Percentiles rank a stretch among this genome's conserved stretches.
phyloP scores from a whole-genome alignment of 225 moss, liverwort and hornwort genomes.

The Thuidium tamariscinum region DNA sequence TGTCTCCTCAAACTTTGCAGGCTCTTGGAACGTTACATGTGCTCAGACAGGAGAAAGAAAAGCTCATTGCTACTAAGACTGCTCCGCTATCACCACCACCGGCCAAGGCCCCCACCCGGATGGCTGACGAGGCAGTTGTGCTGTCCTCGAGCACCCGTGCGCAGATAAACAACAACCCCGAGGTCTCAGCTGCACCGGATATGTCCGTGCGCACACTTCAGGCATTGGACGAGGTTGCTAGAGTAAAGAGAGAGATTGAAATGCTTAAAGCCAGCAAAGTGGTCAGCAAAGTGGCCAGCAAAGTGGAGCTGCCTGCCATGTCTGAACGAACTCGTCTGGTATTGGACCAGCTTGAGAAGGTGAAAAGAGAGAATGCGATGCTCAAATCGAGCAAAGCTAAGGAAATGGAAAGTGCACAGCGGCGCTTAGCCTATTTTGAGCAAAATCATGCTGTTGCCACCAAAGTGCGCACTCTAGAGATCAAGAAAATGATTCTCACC shows the following conservation, averaged over 20 bases:
- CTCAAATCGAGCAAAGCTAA: slow-evolving; percentile 25
- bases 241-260: slow-evolving; percentile 20
- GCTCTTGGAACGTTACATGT: slow-evolving; percentile 14
- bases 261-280: slow-evolving; percentile 19
- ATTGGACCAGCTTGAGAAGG: slow-evolving; percentile 25
- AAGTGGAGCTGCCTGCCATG: slow-evolving; percentile 4
- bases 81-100: neutral
- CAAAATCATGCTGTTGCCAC: slow-evolving; percentile 31
- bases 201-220: slow-evolving; percentile 20
- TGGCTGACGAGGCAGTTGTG: neutral
- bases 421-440: slow-evolving; percentile 39
- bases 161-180: slow-evolving; percentile 5
- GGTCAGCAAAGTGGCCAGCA: slow-evolving; percentile 25
- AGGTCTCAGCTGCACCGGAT: slow-evolving; percentile 1
- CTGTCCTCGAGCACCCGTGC: slow-evolving; percentile 14
- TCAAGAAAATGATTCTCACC: slow-evolving; percentile 64
- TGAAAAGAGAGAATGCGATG: slow-evolving; percentile 31
- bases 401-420: slow-evolving; percentile 22
- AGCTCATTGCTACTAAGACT: slow-evolving; percentile 21
- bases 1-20: slow-evolving; percentile 33
- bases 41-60: slow-evolving; percentile 24
- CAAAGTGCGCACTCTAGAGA: slow-evolving; percentile 19
- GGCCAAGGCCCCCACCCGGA: neutral
- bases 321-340: slow-evolving; percentile 31
- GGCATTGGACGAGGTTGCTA: slow-evolving; percentile 19